Percentiles rank a stretch among this genome's conserved stretches.
Conservation (phyloP, 176 grass and related monocot genomes). For the Tuctoria greenei region DNA sequence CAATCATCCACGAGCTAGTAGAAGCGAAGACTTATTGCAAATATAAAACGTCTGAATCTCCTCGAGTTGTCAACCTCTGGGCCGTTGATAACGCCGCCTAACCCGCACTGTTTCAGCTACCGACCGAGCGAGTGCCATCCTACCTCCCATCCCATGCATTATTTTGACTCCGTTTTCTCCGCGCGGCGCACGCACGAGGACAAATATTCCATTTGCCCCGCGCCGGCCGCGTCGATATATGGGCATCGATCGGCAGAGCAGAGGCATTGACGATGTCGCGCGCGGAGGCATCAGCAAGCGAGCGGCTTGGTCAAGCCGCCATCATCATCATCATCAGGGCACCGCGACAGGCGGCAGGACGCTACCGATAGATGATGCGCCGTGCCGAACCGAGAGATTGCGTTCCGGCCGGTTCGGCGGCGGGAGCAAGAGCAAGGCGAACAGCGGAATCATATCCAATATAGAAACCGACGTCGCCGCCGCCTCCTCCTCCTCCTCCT, state of each 20-base stretch:
- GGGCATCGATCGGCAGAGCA: background rate
- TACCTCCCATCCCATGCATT: too few relatives aligned
- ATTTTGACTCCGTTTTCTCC: conserved; percentile 17
- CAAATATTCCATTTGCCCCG: conserved; percentile 2
- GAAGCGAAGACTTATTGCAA: background rate
- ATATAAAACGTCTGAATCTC: background rate
- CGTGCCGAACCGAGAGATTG: conserved; percentile 1
- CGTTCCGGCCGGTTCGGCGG: background rate
- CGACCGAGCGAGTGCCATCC: background rate
- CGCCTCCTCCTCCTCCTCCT: background rate
- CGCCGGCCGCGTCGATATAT: background rate
- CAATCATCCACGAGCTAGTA: background rate
- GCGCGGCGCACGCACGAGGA: conserved; percentile 5
- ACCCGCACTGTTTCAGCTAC: background rate
- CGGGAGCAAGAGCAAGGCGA: background rate
- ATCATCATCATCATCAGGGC: background rate
- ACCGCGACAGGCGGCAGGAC: conserved; percentile 12
- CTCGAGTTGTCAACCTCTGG: conserved; percentile 24
- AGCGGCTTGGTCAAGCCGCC: background rate
- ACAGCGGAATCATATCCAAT: conserved; percentile 21
- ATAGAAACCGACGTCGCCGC: background rate
- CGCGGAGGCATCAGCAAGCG: background rate
- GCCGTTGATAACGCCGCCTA: conserved; percentile 43
- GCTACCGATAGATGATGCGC: background rate
- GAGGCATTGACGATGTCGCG: conserved; percentile 27